Evolutionary conservation across 768 basidiomycete species (phyloP).

Genomic region (Boletus rubescentipes): DNA sequence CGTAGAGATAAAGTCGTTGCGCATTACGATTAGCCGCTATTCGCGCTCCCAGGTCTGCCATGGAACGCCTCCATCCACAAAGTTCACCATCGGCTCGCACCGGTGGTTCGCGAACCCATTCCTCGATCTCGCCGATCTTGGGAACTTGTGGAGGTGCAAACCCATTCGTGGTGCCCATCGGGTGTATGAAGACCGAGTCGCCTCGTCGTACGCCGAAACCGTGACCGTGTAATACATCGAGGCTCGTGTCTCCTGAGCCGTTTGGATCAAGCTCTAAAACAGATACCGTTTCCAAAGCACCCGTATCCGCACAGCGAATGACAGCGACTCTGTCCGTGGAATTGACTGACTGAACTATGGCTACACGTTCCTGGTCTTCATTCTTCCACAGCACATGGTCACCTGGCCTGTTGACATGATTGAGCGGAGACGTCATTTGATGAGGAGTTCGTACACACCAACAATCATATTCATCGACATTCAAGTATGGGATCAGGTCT

Average conservation of each 20-base stretch:
- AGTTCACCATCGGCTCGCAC: slow-evolving; percentile 49
- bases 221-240: slow-evolving; percentile 45
- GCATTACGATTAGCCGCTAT: slow-evolving; percentile 50
- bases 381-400: slow-evolving; percentile 85
- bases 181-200: slow-evolving; percentile 82
- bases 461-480: slow-evolving; percentile 90
- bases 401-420: slow-evolving; percentile 64
- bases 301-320: slow-evolving; percentile 57
- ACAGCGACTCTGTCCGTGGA: slow-evolving; percentile 68
- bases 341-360: slow-evolving; percentile 78
- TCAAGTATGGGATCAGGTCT: slow-evolving; percentile 76
- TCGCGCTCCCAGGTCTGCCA: slow-evolving; percentile 61
- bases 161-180: slow-evolving; percentile 70
- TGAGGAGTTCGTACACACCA: slow-evolving; percentile 50
- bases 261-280: slow-evolving; percentile 89
- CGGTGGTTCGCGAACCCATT: slow-evolving; percentile 69
- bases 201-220: slow-evolving; percentile 80
- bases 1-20: slow-evolving; percentile 38
- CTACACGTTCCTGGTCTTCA: slow-evolving; percentile 64
- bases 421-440: slow-evolving; percentile 2
- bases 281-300: slow-evolving; percentile 63
- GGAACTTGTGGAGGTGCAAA: slow-evolving; percentile 69
- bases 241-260: slow-evolving; percentile 56
- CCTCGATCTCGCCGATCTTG: slow-evolving; percentile 79
- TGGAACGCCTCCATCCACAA: slow-evolving; percentile 68